Conservation (phyloP, 768 basidiomycete species). For the Boletus subcaerulescens region DNA sequence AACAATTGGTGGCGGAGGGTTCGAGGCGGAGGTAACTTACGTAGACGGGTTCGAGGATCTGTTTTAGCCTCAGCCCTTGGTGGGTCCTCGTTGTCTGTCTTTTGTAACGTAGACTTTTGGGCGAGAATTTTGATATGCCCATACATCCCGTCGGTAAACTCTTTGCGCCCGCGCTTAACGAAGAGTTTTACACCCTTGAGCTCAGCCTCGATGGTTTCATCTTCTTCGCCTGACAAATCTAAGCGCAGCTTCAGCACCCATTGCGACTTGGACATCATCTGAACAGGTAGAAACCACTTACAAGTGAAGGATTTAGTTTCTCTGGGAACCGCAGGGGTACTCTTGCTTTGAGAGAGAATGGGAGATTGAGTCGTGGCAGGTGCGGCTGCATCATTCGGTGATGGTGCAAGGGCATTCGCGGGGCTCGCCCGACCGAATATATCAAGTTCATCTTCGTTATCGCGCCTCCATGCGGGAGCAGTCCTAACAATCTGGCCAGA, state of each 20-base stretch:
- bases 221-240: slow-evolving; percentile 61
- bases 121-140: slow-evolving; percentile 61
- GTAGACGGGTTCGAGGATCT: slow-evolving; percentile 27
- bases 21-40: slow-evolving; percentile 27
- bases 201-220: slow-evolving; percentile 54
- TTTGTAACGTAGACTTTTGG: slow-evolving; percentile 19
- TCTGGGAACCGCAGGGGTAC: not conserved
- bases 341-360: not conserved
- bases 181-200: slow-evolving; percentile 62
- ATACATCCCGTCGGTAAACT: slow-evolving; percentile 57
- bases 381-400: slow-evolving; percentile 17
- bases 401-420: slow-evolving; percentile 13
- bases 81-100: not conserved
- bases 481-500: slow-evolving; percentile 11
- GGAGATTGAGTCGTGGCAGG: not conserved
- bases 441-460: slow-evolving; percentile 5
- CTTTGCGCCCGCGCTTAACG: slow-evolving; percentile 35
- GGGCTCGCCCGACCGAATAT: slow-evolving; percentile 6
- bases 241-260: not conserved
- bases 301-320: slow-evolving; percentile 15
- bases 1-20: slow-evolving; percentile 20
- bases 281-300: slow-evolving; percentile 8
- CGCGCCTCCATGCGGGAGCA: slow-evolving; percentile 28
- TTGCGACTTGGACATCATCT: not conserved
- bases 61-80: slow-evolving; percentile 5